Percentiles rank a stretch among this genome's conserved stretches.
phyloP scores from a whole-genome alignment of 1,284 basidiomycete species.

The Neonothopanus nambi region DNA sequence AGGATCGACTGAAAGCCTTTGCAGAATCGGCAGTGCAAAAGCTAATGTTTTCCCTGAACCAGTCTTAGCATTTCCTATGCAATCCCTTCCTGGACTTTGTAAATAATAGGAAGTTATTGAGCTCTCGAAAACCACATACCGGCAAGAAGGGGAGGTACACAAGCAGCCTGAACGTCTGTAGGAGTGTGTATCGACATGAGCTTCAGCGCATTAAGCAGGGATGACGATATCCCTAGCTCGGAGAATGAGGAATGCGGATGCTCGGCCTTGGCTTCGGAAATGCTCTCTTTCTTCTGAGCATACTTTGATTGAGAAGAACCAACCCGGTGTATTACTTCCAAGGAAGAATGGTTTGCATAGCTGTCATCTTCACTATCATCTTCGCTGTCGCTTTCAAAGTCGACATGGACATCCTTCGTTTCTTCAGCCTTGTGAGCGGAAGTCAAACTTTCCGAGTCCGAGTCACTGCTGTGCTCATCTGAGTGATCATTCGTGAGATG shows the following conservation, averaged over 20 bases:
- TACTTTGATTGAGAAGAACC: neutral
- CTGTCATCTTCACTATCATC: too few species aligned
- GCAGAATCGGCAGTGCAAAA: conserved; percentile 94
- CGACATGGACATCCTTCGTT: neutral
- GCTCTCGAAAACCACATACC: conserved; percentile 42
- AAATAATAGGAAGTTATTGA: neutral
- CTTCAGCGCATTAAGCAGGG: conserved; percentile 70
- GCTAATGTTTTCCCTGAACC: conserved; percentile 98
- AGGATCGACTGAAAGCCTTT: conserved; percentile 85
- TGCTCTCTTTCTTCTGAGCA: conserved; percentile 35
- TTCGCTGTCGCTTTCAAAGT: too few species aligned
- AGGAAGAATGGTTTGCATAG: too few species aligned
- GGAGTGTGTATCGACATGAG: conserved; percentile 86
- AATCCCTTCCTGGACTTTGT: conserved; percentile 72
- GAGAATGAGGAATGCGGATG: conserved; percentile 50
- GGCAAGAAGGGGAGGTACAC: conserved; percentile 84
- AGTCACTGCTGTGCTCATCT: conserved; percentile 15
- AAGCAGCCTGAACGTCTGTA: conserved; percentile 89
- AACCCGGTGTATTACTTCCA: conserved; percentile 3
- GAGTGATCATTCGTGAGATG: neutral
- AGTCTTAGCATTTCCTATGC: conserved; percentile 97
- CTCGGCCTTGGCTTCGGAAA: conserved; percentile 30
- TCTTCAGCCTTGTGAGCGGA: neutral
- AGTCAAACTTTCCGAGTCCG: conserved; percentile 8
- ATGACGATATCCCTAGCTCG: conserved; percentile 73